Base-by-base conservation (phyloP, 1,284 basidiomycete genomes). In the Ceratobasidium papillatum region DNA sequence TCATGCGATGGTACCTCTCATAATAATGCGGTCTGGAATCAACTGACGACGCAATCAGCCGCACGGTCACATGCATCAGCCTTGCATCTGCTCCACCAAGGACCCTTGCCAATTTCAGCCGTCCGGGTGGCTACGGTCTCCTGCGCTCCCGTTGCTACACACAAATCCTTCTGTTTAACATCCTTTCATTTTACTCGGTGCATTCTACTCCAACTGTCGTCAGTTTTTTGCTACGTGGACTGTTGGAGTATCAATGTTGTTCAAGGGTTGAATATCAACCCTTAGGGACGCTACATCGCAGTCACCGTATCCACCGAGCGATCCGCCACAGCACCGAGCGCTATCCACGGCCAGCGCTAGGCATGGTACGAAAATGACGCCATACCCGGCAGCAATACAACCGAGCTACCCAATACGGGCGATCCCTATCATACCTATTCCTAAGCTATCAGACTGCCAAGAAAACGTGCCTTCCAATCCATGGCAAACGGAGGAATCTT, bases 11-110 rank as follows among this genome's bases (percentile, higher is more conserved):
- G 45, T n/a, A 19, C 11, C 45, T 9, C 45, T 52, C 51, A 25
- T 52, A 32, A 8, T 22, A 63, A 56, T 59, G n/a, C 38, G 36
- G 65, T 68, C 65, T 54, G 11, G 45, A 47, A 47, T 47, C 65
- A 32, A 54, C 65, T 68, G 65, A 65, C 63, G 63, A 32, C 38
- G 45, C 32, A 51, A 65, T 65, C 25, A 49, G 45, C 45, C 63
- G 3, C 63, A 64, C 62, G 64, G 32, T 66, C 64, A 66, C 25
- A 47, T 66, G 65, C 30, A n/a, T 43, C 41, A 43, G 14, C n/a
- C 8, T 43, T 7, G 8, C 41, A 52, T 30, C 51, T 22, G 65
- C 65, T 56, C 65, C 65, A 56, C 65, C 45, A 17, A 47, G 45
- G 45, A 68, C 49, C 47, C n/a, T 45, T 47, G 41, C 12, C 22